Evolutionary conservation across 164 flowering plant genomes (phyloP).

Genomic region (Vitis cinerea): DNA sequence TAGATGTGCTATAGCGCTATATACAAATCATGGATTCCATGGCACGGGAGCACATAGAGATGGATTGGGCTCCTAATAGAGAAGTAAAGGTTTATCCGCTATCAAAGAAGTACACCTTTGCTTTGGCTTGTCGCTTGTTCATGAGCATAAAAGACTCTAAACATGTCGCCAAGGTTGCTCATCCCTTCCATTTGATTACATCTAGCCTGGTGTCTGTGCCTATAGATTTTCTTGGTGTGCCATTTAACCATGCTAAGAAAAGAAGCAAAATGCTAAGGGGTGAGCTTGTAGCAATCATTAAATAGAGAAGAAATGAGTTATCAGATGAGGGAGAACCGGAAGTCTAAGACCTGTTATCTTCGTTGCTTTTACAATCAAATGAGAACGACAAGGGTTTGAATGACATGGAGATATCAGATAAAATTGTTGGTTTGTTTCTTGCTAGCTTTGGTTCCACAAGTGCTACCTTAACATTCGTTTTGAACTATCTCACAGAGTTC

Average conservation of each 20-base stretch:
- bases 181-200: conserved; percentile 27
- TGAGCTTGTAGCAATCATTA: conserved; percentile 29
- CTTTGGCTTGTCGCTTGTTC: conserved; percentile 37
- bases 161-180: conserved; percentile 22
- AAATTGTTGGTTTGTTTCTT: conserved; percentile 49
- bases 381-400: conserved; percentile 38
- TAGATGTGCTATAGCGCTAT: conserved; percentile 38
- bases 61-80: neutral
- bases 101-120: conserved; percentile 33
- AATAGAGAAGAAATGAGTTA: conserved; percentile 29
- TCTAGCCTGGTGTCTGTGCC: conserved; percentile 39
- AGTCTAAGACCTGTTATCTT: conserved; percentile 38
- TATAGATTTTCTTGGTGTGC: conserved; percentile 52
- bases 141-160: conserved; percentile 38
- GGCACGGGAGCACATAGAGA: conserved; percentile 24
- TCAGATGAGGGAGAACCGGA: conserved; percentile 26
- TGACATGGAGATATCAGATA: conserved; percentile 51
- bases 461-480: conserved; percentile 41
- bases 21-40: conserved; percentile 40
- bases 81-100: conserved; percentile 16
- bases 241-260: conserved; percentile 34
- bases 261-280: conserved; percentile 29
- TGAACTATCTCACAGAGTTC: conserved; percentile 48
- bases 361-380: conserved; percentile 33
- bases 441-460: conserved; percentile 63